A percentile compares a stretch with the other conserved stretches of the same genome.
phyloP scores from a whole-genome alignment of 2,329 filamentous ascomycete genomes.

The Trichophyton verrucosum region DNA sequence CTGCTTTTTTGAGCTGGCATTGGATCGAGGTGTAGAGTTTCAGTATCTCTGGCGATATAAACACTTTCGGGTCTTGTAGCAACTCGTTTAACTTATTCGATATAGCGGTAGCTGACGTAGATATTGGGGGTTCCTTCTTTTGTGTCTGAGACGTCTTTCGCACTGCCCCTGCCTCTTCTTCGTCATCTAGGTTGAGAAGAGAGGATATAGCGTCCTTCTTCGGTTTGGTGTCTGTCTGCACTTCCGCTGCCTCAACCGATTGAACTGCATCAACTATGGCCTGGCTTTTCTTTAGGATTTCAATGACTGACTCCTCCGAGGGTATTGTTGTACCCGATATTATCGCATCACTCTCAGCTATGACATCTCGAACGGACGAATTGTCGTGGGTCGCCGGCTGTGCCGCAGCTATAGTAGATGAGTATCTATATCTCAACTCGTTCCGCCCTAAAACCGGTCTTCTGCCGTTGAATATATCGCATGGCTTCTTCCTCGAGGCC shows the following conservation, averaged over 20 bases:
- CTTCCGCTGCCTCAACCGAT: conserved; percentile 4
- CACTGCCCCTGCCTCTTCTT: conserved; percentile 6
- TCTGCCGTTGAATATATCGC: neutral
- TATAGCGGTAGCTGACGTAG: conserved; percentile 34
- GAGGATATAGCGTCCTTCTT: conserved; percentile 29
- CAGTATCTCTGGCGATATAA: conserved; percentile 64
- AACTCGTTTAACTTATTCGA: conserved; percentile 54
- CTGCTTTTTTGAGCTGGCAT: conserved; percentile 56
- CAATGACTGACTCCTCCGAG: conserved; percentile 24
- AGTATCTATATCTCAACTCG: neutral
- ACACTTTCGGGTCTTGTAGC: conserved; percentile 60
- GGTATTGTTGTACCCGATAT: conserved; percentile 22
- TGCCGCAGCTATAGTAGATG: neutral
- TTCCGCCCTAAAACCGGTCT: neutral
- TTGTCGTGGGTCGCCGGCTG: conserved; percentile 12
- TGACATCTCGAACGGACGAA: conserved; percentile 21
- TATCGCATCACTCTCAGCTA: conserved; percentile 19
- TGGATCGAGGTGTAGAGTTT: conserved; percentile 65
- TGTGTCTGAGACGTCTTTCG: conserved; percentile 16
- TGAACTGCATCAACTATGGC: conserved; percentile 23
- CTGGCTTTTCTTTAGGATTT: conserved; percentile 26
- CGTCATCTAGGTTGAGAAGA: conserved; percentile 27
- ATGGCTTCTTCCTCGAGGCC: neutral
- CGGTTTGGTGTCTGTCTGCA: conserved; percentile 4
- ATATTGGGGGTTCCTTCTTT: conserved; percentile 16